phyloP scores from a whole-genome alignment of 2,329 filamentous ascomycete genomes.

The Cladobotryum protrusum region DNA sequence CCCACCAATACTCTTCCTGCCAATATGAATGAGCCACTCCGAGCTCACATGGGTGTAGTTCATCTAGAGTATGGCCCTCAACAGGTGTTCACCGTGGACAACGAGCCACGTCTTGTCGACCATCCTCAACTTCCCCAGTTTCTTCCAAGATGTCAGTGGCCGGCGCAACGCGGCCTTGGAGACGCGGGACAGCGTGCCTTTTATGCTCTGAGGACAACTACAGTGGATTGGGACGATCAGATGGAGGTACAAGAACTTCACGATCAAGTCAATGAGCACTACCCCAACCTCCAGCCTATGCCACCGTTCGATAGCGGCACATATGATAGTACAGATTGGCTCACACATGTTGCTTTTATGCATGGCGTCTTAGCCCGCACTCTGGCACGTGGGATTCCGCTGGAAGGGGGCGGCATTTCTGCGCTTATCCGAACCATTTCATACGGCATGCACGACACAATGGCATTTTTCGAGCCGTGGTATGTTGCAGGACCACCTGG shows the following conservation, averaged over 20 bases:
- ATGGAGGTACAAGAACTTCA: neutral
- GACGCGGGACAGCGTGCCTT: neutral
- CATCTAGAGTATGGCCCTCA: neutral
- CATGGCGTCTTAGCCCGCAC: constrained; percentile 12
- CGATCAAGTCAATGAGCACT: neutral
- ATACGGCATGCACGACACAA: constrained; percentile 16
- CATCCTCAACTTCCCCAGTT: neutral
- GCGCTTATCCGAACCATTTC: constrained; percentile 13
- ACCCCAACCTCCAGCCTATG: constrained; percentile 14
- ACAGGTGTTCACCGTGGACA: neutral
- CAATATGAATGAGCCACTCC: too few relatives aligned
- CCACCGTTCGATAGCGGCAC: constrained; percentile 11
- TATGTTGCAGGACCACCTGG: constrained; percentile 2
- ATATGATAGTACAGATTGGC: constrained; percentile 12
- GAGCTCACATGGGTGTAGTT: neutral
- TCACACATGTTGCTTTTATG: constrained; percentile 12
- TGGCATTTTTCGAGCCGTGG: constrained; percentile 11
- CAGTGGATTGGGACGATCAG: neutral
- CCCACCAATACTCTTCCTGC: too few relatives aligned
- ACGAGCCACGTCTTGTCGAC: neutral
- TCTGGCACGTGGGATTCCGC: neutral
- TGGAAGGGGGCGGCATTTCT: constrained; percentile 8
- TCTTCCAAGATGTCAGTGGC: neutral
- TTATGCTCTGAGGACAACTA: neutral
- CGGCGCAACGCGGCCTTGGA: too few relatives aligned